Percentiles rank a stretch among this genome's conserved stretches.
These are phyloP conservation scores for Malassezia brasiliensis DNA, from an alignment of 1,284 basidiomycete genomes.

Conservation along the genomic window DNA sequence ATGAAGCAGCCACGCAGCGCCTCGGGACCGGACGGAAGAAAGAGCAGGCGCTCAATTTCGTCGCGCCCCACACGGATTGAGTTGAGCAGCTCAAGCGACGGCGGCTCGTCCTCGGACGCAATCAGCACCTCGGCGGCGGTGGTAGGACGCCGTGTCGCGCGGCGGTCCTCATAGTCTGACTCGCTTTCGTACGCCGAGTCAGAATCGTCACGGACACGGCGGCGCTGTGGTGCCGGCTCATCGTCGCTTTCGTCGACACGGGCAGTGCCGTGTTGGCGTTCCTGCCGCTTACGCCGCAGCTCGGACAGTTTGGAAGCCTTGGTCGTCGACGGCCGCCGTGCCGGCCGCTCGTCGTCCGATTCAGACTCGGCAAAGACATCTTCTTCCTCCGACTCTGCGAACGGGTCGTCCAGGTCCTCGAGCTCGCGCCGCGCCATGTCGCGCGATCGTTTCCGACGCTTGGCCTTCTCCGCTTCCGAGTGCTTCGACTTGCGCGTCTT, in stretches of 20 bases:
- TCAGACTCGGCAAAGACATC: conserved; percentile 16
- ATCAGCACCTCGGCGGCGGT: neutral
- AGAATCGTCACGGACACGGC: conserved; percentile 8
- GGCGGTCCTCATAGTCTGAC: conserved; percentile 16
- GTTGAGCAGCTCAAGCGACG: conserved; percentile 56
- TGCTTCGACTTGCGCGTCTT: conserved; percentile 19
- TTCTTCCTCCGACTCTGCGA: conserved; percentile 13
- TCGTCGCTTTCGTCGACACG: conserved; percentile 22
- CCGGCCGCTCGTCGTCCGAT: conserved; percentile 38
- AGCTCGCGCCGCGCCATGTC: conserved; percentile 15
- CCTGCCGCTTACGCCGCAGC: conserved; percentile 26
- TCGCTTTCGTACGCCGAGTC: conserved; percentile 29
- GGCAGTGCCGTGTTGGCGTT: conserved; percentile 23
- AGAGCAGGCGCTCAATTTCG: conserved; percentile 58
- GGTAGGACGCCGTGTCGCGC: neutral
- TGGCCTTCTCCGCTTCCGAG: conserved; percentile 4
- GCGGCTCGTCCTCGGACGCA: conserved; percentile 52
- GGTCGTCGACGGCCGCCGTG: conserved; percentile 40
- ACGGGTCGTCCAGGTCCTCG: conserved; percentile 16
- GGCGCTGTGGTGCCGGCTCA: neutral
- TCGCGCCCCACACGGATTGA: conserved; percentile 59
- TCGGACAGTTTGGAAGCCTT: conserved; percentile 33
- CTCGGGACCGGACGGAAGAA: conserved; percentile 67
- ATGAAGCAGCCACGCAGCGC: conserved; percentile 60
- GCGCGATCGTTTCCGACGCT: conserved; percentile 10